A percentile compares a stretch with the other conserved stretches of the same genome.
Conservation (phyloP, 108 stramenopile genomes). For the Aureococcus anophagefferens region DNA sequence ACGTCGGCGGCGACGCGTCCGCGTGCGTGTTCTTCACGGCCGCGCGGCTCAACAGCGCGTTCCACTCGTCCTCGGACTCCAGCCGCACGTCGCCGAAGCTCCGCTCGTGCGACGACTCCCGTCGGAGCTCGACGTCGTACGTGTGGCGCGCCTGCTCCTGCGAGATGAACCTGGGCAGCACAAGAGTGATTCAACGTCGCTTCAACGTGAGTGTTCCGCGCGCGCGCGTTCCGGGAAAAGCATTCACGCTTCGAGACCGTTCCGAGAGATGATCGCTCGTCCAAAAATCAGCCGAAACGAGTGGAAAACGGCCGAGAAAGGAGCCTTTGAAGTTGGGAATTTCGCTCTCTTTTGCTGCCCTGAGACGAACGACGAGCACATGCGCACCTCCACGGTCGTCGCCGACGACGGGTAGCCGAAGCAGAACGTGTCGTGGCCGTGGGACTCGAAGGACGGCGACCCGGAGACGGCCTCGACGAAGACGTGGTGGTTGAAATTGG, state of each 20-base stretch:
- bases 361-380: slow-evolving; percentile 22
- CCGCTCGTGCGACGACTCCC: too few relatives aligned
- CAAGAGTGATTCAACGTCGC: too few relatives aligned
- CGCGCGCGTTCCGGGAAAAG: too few relatives aligned
- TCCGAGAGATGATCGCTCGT: too few relatives aligned
- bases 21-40: slow-evolving; percentile 4
- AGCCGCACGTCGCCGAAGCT: too few relatives aligned
- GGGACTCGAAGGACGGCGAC: neutral
- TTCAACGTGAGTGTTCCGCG: too few relatives aligned
- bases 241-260: too few relatives aligned
- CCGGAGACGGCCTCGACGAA: neutral
- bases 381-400: slow-evolving; percentile 3
- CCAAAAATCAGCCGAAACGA: too few relatives aligned
- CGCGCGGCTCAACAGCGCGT: slow-evolving; percentile 7
- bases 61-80: slow-evolving; percentile 10
- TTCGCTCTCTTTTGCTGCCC: too few relatives aligned
- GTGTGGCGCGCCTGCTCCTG: slow-evolving; percentile 13
- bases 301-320: too few relatives aligned
- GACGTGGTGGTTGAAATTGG: neutral
- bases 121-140: neutral
- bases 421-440: slow-evolving; percentile 1
- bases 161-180: too few relatives aligned
- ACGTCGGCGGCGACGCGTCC: neutral
- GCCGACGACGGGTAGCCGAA: neutral
- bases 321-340: too few relatives aligned